Evolutionary conservation across 202 grass and related monocot genomes (phyloP), one percentile per base, ranked within the genome.

Genomic region (Alloteropsis angusta): DNA sequence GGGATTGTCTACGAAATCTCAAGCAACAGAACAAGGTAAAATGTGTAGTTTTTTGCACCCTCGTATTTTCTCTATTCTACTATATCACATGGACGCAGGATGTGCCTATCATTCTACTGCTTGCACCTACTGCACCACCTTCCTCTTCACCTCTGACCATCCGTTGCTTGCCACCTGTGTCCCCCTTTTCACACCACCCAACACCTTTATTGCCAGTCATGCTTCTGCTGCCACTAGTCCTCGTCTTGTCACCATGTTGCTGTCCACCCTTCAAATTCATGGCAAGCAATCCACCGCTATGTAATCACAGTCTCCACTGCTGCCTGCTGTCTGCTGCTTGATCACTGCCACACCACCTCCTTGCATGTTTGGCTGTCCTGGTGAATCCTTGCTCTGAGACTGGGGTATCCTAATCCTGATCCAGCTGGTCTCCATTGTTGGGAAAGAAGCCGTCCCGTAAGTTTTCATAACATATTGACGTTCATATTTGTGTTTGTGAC

Each of bases 1-100:
- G 96, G 65, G 88, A 96, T 68, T 96, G 92, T 45, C 83, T 99
- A 79, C 82, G 96, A 23, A 87, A 93, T 88, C 88, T 99, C 50
- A 99, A 91, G 85, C 90, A 93, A 70, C 88, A 86, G 59, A 85
- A 96, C 73, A 99, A 93, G 84, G 96, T 99, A 85, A 7, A 14
- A 2, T 61, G 0, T 7, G 9, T 26, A 49, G 43, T 54, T 81
- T 35, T 66, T 38, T 61, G 41, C 4, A 19, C 8, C 52, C 39
- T 1, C 34, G 34, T 63, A 41, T 6, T 82, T 74, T 32, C 19
- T 67, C 28, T 16, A 36, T 36, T 36, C 5, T 36, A 36, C 35
- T 36, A 30, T 30, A 60, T 26, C 38, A 47, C 60, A 32, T 76
- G 5, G 6, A 9, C 34, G n/a, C n/a, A n/a, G n/a, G 5, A 17